Base-by-base conservation (phyloP, 345 rosid genomes). In the Anacardium occidentale region DNA sequence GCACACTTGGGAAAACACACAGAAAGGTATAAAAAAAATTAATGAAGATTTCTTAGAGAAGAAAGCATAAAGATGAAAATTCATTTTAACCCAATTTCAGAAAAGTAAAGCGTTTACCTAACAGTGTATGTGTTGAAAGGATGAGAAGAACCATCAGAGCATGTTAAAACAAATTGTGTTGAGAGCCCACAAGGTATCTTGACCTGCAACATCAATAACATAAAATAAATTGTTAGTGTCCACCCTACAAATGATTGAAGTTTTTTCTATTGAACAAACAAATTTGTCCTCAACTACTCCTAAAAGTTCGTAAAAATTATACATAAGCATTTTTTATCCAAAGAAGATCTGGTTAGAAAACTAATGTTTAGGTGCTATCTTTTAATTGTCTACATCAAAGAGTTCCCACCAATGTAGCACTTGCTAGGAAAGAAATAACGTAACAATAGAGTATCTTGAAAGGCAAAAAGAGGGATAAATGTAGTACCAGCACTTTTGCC, bases 141-240 rank as follows among this genome's bases (percentile, higher is more conserved):
- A 85, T 61, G 81, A 68, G 87, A 90, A 64, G 93, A 89, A 73
- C 96, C 98, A 83, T 85, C 85, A 44, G 85, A 85, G 80, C 88
- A 81, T 69, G 90, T 84, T 37, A 91, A 80, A 75, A 94, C 93
- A 80, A 91, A 89, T 74, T 94, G 98, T 53, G 84, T 80, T 56
- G 96, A 91, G 50, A 69, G 55, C 75, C 96, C 97, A 79, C 85
- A 79, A 44, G 97, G 97, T 77, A 94, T 86, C 85, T 85, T 91
- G 48, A 91, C 87, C 98, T 94, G 94, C 82, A 77, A 69, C 20
- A 61, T 32, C 64, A 81, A 50, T 73, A 52, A 45, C 57, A 74
- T 21, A 8, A 47, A 24, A 58, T 20, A 12, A 5, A 45, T 42
- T 50, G 56, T 17, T 13, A 59, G n/a, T 24, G 7, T 20, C 17